phyloP scores from a whole-genome alignment of 805 yeast species.

The Starmera amethionina region DNA sequence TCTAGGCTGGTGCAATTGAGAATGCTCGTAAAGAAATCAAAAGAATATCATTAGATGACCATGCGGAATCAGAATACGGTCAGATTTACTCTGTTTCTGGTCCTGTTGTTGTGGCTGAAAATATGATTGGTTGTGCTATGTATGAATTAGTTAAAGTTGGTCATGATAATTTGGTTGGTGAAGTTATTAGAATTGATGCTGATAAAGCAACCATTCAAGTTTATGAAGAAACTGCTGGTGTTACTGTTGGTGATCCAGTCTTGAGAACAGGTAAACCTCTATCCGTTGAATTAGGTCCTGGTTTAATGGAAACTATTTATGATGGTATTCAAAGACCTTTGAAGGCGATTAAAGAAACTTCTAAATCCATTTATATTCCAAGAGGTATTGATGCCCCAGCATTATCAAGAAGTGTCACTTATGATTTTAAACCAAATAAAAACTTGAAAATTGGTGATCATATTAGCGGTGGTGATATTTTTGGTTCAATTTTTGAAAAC shows the following conservation, averaged over 20 bases:
- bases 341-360: slow-evolving; percentile 77
- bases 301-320: slow-evolving; percentile 97
- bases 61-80: slow-evolving; percentile 73
- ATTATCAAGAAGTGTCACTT: slow-evolving; percentile 69
- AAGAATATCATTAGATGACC: slow-evolving; percentile 71
- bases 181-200: slow-evolving; percentile 91
- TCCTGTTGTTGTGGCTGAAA: slow-evolving; percentile 95
- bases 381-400: slow-evolving; percentile 98
- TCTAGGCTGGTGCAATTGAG: slow-evolving; percentile 88
- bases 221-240: slow-evolving; percentile 98
- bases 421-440: slow-evolving; percentile 75
- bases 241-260: slow-evolving; percentile 98
- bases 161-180: slow-evolving; percentile 94
- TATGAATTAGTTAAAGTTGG: slow-evolving; percentile 98
- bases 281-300: slow-evolving; percentile 98
- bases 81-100: slow-evolving; percentile 93
- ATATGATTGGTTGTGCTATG: slow-evolving; percentile 99
- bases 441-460: slow-evolving; percentile 86
- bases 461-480: slow-evolving; percentile 96
- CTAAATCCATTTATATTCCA: slow-evolving; percentile 94
- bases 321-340: slow-evolving; percentile 99
- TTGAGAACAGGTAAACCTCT: slow-evolving; percentile 97
- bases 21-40: slow-evolving; percentile 92
- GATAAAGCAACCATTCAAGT: slow-evolving; percentile 99
- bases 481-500: slow-evolving; percentile 90